phyloP scores from a whole-genome alignment of 352 stramenopile genomes.

The Phytophthora europaea region DNA sequence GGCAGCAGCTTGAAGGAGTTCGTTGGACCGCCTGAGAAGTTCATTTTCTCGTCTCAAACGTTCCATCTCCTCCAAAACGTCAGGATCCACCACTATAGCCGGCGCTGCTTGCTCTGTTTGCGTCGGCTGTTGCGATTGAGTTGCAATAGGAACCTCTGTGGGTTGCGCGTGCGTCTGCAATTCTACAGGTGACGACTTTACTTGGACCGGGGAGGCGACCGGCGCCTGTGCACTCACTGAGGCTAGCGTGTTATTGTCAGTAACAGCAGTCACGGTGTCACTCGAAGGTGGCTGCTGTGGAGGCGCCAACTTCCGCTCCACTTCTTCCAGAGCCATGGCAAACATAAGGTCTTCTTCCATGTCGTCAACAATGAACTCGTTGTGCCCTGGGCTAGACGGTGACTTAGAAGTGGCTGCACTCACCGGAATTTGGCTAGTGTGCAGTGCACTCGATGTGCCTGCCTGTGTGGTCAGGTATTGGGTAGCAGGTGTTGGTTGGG shows the following conservation, averaged over 20 bases:
- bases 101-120: constrained; percentile 5
- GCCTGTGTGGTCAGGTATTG: neutral
- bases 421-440: neutral
- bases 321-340: constrained; percentile 71
- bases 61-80: constrained; percentile 70
- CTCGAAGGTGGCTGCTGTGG: constrained; percentile 28
- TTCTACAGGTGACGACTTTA: constrained; percentile 10
- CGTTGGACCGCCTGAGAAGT: constrained; percentile 69
- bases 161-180: constrained; percentile 1
- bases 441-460: neutral
- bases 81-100: constrained; percentile 21
- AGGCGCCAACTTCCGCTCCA: constrained; percentile 58
- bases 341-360: constrained; percentile 75
- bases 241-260: constrained; percentile 4
- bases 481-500: neutral
- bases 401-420: neutral
- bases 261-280: constrained; percentile 4
- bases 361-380: constrained; percentile 75
- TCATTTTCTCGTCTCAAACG: constrained; percentile 77
- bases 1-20: constrained; percentile 60
- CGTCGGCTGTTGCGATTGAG: constrained; percentile 12
- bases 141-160: neutral
- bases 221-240: constrained; percentile 1
- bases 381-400: constrained; percentile 11
- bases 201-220: neutral